Evolutionary conservation across 1,284 basidiomycete species (phyloP), one percentile per base, ranked within the genome.

Genomic region (Rhizoctonia solani): DNA sequence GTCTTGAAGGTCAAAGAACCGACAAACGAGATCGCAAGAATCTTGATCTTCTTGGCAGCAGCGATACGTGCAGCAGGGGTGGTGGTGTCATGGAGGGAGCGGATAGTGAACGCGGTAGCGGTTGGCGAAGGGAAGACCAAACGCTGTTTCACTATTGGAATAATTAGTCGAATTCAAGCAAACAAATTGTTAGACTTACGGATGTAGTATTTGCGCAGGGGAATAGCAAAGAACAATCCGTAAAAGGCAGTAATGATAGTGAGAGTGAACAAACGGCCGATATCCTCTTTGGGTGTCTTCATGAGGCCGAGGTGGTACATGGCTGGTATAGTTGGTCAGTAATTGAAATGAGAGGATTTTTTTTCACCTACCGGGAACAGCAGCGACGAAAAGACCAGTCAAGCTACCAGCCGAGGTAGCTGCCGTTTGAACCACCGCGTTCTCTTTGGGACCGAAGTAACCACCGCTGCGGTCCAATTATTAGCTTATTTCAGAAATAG

Each of bases 31-130:
- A 76, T 76, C 6, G 84, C 70, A 9, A 87, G 78, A 11, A 79
- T 81, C 46, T 82, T 75, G 0, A 83, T 80, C 77, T 87, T 87
- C 75, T 85, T 85, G 74, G 77, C 81, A 32, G 85, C 84, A 16
- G 78, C 79, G 21, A 61, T 46, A 37, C 58, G 58, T 27, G 77
- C 74, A 2, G 83, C 82, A 47, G 83, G 85, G 27, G 76, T 75
- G 46, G 75, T 78, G n/a, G 81, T 81, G 54, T 80, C 80, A 72
- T 88, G 87, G 32, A 87, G 78, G 13, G 85, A 83, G 29, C 83
- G 83, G 71, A 88, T 87, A 21, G 85, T 86, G 73, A 82, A 85
- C 21, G 86, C 87, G 44, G 86, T 87, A n/a, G 87, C 88, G 65
- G 87, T 83, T 19, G 84, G 84, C 1, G 85, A 85, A 2, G 86